Base-by-base conservation (phyloP, 257 asterid genomes). In the Ajuga chamaepitys region DNA sequence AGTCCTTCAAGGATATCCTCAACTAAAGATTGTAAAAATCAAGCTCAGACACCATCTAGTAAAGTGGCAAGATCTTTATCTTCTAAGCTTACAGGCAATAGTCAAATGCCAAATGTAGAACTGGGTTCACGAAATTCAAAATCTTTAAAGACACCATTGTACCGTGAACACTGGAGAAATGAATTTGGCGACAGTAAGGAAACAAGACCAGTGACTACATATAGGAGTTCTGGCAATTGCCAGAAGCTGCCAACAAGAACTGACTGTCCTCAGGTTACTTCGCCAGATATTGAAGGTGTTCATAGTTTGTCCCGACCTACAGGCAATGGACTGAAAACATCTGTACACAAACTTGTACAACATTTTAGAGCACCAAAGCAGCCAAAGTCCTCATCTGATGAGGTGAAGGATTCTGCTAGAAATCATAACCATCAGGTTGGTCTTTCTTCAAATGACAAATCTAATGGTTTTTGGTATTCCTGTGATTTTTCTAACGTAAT, bases 341-440 rank as follows among this genome's bases (percentile, higher is more conserved):
- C 88, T 38, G 80, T 83, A 8, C 76, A 70, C 71, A 80, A 83
- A 70, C 73, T 80, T 68, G 82, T 81, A 46, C 83, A 83, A 30
- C 81, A 83, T 54, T 72, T 80, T 72, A 81, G 68, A 70, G 83
- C 64, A 44, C 71, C 88, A 70, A 83, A 80, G 77, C 83, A 74
- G 68, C 50, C 78, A 5, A 83, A 77, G 62, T 62, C 79, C 16
- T 58, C 75, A 20, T 17, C 17, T 53, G 85, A 71, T 67, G 44
- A 56, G 45, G 58, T 70, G 71, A 71, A 75, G 70, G 75, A 75
- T 45, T 69, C 70, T 42, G 53, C 57, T 48, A 82, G 67, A 65
- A 67, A 57, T 60, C 68, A 48, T 72, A 72, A 50, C 66, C 70
- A 74, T 2, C 72, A 80, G 88, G 88, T 82, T 68, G 53, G 37